Conservation (phyloP, 345 rosid genomes). For the Hibiscus syriacus region DNA sequence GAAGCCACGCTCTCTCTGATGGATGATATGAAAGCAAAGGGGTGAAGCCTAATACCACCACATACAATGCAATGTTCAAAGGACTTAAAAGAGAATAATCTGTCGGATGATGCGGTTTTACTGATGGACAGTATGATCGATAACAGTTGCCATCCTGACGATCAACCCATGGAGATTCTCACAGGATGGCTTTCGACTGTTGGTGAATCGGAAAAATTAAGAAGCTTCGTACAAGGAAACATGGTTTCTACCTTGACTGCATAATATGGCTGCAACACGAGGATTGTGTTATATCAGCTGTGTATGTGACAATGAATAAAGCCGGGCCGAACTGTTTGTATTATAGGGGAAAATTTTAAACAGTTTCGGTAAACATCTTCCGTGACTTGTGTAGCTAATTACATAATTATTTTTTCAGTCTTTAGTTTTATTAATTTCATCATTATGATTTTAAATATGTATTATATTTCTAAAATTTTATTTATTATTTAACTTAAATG, state of each 20-base stretch:
- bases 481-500: too few relatives aligned
- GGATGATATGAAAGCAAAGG: conserved; percentile 56
- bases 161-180: conserved; percentile 60
- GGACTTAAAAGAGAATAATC: conserved; percentile 48
- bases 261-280: conserved; percentile 4
- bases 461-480: too few relatives aligned
- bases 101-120: conserved; percentile 37
- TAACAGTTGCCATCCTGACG: conserved; percentile 60
- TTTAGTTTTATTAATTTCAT: too few relatives aligned
- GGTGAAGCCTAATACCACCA: conserved; percentile 55
- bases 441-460: too few relatives aligned
- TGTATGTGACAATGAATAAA: too few relatives aligned
- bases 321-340: too few relatives aligned
- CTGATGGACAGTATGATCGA: conserved; percentile 69
- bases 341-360: too few relatives aligned
- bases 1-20: conserved; percentile 39
- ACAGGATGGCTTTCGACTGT: conserved; percentile 62
- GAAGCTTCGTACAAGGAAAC: conserved; percentile 40
- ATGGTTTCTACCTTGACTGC: conserved; percentile 27
- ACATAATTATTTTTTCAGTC: too few relatives aligned
- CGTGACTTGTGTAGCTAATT: too few relatives aligned
- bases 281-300: neutral
- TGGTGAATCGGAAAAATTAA: conserved; percentile 48
- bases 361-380: too few relatives aligned
- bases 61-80: conserved; percentile 65